Evolutionary conservation across 1,139 yeast species (phyloP).

Genomic region (Protomyces inouyei): DNA sequence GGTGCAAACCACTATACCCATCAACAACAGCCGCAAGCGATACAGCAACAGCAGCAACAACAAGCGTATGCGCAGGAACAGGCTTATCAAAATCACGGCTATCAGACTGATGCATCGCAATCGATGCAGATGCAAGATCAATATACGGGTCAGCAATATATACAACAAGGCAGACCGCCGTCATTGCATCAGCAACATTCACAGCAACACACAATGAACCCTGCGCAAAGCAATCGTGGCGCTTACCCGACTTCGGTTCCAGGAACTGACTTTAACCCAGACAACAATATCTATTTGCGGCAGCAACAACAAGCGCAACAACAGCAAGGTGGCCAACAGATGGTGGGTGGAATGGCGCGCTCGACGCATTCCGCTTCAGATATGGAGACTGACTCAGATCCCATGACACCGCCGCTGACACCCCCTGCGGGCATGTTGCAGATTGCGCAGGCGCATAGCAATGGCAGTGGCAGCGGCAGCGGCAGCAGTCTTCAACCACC

Average conservation of each 20-base stretch:
- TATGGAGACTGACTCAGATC: slow-evolving; percentile 18
- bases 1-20: neutral
- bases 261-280: neutral
- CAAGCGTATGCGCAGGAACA: slow-evolving; percentile 13
- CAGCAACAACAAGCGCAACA: slow-evolving; percentile 15
- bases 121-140: neutral
- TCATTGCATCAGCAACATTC: neutral
- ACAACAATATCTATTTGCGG: neutral
- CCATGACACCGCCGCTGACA: slow-evolving; percentile 22
- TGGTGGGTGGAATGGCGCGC: neutral
- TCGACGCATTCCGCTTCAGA: slow-evolving; percentile 11
- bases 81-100: slow-evolving; percentile 2
- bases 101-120: neutral
- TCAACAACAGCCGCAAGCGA: slow-evolving; percentile 23
- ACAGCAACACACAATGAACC: neutral
- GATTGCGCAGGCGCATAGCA: neutral
- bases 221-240: neutral
- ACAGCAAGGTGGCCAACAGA: slow-evolving; percentile 3
- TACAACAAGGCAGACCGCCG: neutral
- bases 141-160: neutral
- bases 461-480: neutral
- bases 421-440: slow-evolving; percentile 15
- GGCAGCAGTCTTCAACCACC: neutral
- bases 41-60: slow-evolving; percentile 24
- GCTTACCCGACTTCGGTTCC: neutral